Base-by-base conservation (phyloP, 352 stramenopile genomes). In the Phytophthora gonapodyides region DNA sequence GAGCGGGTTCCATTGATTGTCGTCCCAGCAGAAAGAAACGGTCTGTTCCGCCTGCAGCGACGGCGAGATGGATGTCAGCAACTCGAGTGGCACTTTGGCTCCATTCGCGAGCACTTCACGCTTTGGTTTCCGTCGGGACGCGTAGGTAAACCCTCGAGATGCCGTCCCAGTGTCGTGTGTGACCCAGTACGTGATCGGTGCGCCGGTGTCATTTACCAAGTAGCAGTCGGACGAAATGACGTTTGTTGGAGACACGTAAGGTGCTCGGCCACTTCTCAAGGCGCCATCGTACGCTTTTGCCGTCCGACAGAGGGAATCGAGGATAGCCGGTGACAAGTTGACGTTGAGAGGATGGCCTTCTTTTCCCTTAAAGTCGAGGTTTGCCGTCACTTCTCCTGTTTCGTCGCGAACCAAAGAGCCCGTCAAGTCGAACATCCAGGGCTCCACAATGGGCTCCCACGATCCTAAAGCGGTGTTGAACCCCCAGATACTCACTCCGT, bases 211-310 rank as follows among this genome's bases (percentile, higher is more conserved):
- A 35, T 95, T 95, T 1, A 76, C 78, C 27, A 95, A 61, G 35
- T 90, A 91, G 53, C 91, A 92, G 0, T 87, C 86, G 4, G 82
- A 95, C 1, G 84, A 91, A 52, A 93, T 90, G 19, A 91, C 68
- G 30, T 77, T 91, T 2, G 78, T 80, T 47, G 62, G 81, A 7
- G 80, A 78, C 5, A 80, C 64, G 12, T 71, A 75, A 7, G 82
- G 71, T 0, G 50, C 9, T 2, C 33, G 37, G 2, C 46, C 15
- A 9, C 47, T 50, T 3, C 41, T 36, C 3, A 78, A 36, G 0
- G 85, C 62, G 3, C 76, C 76, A 31, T 85, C 78, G 2, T 91
- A 73, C 37, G 88, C 82, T 62, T 88, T 90, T 5, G 42, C 56
- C 5, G 88, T 84, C 3, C 73, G 59, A 33, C 82, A 89, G 24